Conservation (phyloP, 495 filamentous ascomycete species). For the Apodospora peruviana region DNA sequence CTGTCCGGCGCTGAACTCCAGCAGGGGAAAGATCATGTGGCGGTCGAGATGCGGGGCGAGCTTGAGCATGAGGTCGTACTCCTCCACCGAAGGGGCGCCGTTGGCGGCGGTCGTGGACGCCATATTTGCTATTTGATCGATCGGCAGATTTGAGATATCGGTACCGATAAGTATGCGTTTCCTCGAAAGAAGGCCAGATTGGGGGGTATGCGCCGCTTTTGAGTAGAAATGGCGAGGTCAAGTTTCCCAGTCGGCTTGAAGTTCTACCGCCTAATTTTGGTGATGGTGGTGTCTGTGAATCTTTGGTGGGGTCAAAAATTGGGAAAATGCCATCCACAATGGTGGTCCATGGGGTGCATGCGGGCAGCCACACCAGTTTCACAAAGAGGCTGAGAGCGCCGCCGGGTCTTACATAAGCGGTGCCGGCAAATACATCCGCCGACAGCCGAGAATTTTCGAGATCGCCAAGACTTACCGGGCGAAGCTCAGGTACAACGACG, state of each 20-base stretch:
- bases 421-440: too few species aligned
- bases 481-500: not conserved
- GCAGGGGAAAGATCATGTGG: slow-evolving; percentile 88
- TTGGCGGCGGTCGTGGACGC: slow-evolving; percentile 38
- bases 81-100: slow-evolving; percentile 49
- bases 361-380: too few species aligned
- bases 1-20: slow-evolving; percentile 69
- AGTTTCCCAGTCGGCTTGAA: slow-evolving; percentile 2
- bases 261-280: slow-evolving; percentile 25
- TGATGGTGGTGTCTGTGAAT: slow-evolving; percentile 19
- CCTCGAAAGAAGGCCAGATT: not conserved
- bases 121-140: slow-evolving; percentile 13
- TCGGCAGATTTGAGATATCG: not conserved
- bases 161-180: not conserved
- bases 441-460: slow-evolving; percentile 10
- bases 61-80: slow-evolving; percentile 79
- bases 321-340: slow-evolving; percentile 18
- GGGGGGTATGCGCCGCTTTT: slow-evolving; percentile 1
- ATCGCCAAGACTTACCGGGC: not conserved
- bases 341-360: slow-evolving; percentile 10
- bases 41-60: slow-evolving; percentile 90
- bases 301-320: slow-evolving; percentile 35
- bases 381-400: too few species aligned
- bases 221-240: slow-evolving; percentile 3
- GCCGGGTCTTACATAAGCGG: too few species aligned